A percentile compares a stretch with the other conserved stretches of the same genome.
Evolutionary conservation across 257 asterid species (phyloP).

Genomic region (Hygrophila difformis): DNA sequence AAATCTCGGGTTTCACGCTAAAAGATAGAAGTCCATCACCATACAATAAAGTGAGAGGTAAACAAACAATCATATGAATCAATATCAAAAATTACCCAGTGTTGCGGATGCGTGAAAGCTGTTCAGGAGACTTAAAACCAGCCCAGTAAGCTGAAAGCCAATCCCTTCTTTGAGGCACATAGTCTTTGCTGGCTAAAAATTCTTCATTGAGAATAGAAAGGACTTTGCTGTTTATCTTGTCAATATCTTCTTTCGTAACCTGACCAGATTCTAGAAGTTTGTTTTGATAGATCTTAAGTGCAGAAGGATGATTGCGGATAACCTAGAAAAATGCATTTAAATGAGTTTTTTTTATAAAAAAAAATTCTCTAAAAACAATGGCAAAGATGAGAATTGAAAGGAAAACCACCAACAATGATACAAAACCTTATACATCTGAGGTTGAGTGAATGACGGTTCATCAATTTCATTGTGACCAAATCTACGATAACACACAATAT

Average conservation of each 20-base stretch:
- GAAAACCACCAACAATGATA: background rate
- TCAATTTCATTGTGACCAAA: conserved; percentile 97
- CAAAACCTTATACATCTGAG: conserved; percentile 82
- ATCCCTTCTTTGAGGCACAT: conserved; percentile 80
- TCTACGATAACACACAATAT: conserved; percentile 86
- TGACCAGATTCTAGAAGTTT: conserved; percentile 71
- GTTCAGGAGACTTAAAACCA: conserved; percentile 97
- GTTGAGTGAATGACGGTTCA: conserved; percentile 94
- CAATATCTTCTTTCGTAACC: conserved; percentile 63
- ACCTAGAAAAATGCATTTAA: conserved; percentile 37
- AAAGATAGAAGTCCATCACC: conserved; percentile 12
- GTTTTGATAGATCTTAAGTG: conserved; percentile 74
- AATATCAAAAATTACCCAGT: conserved; percentile 56
- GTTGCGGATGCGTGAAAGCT: conserved; percentile 83
- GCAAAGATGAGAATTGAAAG: conserved; percentile 8
- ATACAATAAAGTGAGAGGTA: conserved; percentile 5
- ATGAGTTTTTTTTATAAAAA: conserved; percentile 4
- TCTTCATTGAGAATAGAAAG: conserved; percentile 80
- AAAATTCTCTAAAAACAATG: background rate
- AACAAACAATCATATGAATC: background rate
- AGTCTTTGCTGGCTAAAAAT: conserved; percentile 89
- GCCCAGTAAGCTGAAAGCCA: conserved; percentile 99
- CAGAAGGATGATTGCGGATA: conserved; percentile 78
- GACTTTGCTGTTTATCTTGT: conserved; percentile 63
- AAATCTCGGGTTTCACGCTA: conserved; percentile 91